Conservation (phyloP, 2,329 filamentous ascomycete genomes). For the Colletotrichum cordylinicola region DNA sequence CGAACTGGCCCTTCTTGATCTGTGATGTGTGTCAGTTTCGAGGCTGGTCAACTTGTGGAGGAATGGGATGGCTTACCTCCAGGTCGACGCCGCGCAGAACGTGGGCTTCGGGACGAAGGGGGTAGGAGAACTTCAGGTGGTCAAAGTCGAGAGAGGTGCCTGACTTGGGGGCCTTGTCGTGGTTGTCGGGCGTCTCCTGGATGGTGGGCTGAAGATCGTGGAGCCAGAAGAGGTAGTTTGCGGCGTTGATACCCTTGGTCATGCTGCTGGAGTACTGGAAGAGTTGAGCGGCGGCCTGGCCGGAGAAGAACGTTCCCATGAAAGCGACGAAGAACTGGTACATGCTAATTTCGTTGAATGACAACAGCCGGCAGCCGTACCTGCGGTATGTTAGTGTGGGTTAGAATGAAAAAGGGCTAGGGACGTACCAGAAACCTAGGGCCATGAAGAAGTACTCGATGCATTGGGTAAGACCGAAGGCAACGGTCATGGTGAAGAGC, state of each 20-base stretch:
- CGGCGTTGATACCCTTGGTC: constrained; percentile 54
- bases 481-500: constrained; percentile 38
- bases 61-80: constrained; percentile 22
- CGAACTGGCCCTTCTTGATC: constrained; percentile 53
- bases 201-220: constrained; percentile 45
- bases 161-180: constrained; percentile 37
- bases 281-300: constrained; percentile 44
- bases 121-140: constrained; percentile 69
- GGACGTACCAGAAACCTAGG: constrained; percentile 42
- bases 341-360: constrained; percentile 40
- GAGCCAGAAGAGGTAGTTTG: constrained; percentile 58
- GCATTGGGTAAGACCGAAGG: constrained; percentile 41
- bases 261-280: constrained; percentile 57
- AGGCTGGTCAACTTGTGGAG: too few species aligned
- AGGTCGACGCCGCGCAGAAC: constrained; percentile 50
- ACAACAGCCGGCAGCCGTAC: constrained; percentile 43
- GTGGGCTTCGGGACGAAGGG: constrained; percentile 45
- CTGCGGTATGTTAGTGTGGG: constrained; percentile 1
- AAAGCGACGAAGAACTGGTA: constrained; percentile 57
- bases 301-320: constrained; percentile 53
- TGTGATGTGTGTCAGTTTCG: constrained; percentile 20
- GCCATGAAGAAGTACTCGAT: constrained; percentile 44
- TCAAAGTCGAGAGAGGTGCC: constrained; percentile 52
- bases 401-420: not conserved
- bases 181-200: constrained; percentile 45